Conservation (phyloP, 2,329 filamentous ascomycete species). For the Didymella segeticola region DNA sequence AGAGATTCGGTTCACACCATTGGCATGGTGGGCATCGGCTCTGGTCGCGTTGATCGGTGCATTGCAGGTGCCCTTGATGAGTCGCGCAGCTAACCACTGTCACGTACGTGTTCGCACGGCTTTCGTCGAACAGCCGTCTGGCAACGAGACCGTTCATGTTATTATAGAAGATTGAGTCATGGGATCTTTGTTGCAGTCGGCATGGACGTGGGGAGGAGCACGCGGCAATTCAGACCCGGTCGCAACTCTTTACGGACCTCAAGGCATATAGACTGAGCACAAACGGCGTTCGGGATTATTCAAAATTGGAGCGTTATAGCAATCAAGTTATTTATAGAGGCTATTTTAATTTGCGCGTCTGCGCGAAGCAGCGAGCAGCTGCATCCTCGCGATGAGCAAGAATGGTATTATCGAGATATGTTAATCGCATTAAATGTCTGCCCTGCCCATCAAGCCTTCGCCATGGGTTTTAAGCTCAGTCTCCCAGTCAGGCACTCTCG, state of each 20-base stretch:
- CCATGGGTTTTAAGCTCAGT: background rate
- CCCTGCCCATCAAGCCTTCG: background rate
- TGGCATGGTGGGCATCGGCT: conserved; percentile 68
- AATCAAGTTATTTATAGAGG: background rate
- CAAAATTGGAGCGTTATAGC: background rate
- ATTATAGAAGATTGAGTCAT: conserved; percentile 28
- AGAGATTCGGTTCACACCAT: conserved; percentile 63
- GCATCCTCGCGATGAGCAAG: background rate
- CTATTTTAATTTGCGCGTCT: background rate
- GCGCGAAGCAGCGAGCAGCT: background rate
- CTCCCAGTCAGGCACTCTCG: background rate
- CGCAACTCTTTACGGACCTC: background rate
- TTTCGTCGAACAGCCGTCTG: conserved; percentile 21
- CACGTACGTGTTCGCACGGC: conserved; percentile 36
- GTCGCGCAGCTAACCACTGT: conserved; percentile 52
- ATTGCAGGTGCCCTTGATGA: conserved; percentile 63
- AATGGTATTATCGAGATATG: background rate
- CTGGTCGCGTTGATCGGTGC: conserved; percentile 63
- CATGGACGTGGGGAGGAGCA: background rate
- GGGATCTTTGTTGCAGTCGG: background rate
- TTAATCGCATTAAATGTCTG: too few relatives aligned
- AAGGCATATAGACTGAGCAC: background rate
- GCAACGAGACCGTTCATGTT: conserved; percentile 34
- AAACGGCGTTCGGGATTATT: background rate
- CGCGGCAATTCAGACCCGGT: background rate